Evolutionary conservation across 2,329 filamentous ascomycete species (phyloP), one percentile per base, ranked within the genome.

Genomic region (Botrytis porri): DNA sequence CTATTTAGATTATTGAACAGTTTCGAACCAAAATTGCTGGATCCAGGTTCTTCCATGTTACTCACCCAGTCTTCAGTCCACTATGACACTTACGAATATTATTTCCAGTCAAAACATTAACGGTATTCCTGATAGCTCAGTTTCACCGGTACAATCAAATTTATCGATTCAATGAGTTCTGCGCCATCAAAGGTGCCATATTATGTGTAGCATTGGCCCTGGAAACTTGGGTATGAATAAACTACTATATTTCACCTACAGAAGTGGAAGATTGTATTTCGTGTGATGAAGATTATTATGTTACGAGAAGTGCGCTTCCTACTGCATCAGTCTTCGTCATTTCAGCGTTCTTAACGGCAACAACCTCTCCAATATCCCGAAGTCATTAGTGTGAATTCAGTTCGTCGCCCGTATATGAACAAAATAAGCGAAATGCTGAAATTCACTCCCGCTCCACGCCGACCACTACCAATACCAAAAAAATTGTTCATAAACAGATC

Each of bases 1-100:
- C 18, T 18, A 6, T 29, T 6, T 57, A 2, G 4, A 2, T 16
- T 18, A 5, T 3, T 9, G 1, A 57, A 29, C n/a, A 8, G 0
- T 29, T 57, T 8, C 2, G 5, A 29, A 16, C 14, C 6, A 3
- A 6, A 54, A 54, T 8, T 5, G 2, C 14, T n/a, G 14, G 51
- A 16, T 29, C 51, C 0, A 57, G 51, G 14, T 57, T 29, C n/a
- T 57, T 18, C n/a, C 7, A 29, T 29, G 14, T 54, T 29, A 57
- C 14, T 57, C 18, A 18, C n/a, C 14, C 4, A 7, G 14, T 57
- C 16, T 29, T 29, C n/a, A 29, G 16, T 18, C 9, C 25, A n/a
- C 48, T 54, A 18, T 18, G 6, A 57, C 51, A 9, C 14, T 57
- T 3, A 29, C 7, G 5, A 18, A 16, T 57, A 4, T 54, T 5